These are phyloP conservation scores for Silybum marianum DNA, from an alignment of 129 eudicot species.

Conservation along the genomic window DNA sequence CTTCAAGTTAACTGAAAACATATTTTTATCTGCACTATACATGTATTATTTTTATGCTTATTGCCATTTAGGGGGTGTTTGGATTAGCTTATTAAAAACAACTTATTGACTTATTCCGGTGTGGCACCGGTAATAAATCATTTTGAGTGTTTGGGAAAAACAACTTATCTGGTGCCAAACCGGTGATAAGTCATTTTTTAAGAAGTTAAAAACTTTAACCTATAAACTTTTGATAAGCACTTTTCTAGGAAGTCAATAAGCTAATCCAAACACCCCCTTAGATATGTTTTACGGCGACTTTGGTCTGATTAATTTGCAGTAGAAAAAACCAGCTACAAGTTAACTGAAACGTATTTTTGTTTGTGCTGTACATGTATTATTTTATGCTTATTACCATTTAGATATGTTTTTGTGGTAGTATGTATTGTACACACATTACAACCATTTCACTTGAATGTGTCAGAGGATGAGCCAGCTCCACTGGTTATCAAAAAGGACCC, in stretches of 20 bases:
- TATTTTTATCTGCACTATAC: background rate
- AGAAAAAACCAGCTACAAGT: background rate
- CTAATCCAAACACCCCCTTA: no score
- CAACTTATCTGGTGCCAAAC: no score
- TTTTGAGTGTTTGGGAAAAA: no score
- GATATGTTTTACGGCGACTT: background rate
- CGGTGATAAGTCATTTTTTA: no score
- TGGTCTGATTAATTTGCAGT: background rate
- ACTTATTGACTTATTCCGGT: no score
- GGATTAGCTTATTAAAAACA: no score
- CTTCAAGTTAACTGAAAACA: background rate
- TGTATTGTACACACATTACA: conserved; percentile 3
- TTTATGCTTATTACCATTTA: background rate
- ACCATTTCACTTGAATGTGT: conserved; percentile 8
- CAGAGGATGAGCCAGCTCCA: conserved; percentile 87
- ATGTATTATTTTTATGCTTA: background rate
- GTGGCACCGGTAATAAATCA: no score
- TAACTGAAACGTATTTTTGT: background rate
- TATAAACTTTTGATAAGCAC: no score
- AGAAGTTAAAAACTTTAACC: no score
- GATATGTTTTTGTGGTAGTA: background rate
- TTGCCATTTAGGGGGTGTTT: no score
- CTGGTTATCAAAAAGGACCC: conserved; percentile 63
- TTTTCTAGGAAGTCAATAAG: no score
- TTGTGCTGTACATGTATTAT: background rate